These are phyloP conservation scores for Sugiyamaella castrensis DNA, from an alignment of 1,139 yeast species.

Conservation along the genomic window DNA sequence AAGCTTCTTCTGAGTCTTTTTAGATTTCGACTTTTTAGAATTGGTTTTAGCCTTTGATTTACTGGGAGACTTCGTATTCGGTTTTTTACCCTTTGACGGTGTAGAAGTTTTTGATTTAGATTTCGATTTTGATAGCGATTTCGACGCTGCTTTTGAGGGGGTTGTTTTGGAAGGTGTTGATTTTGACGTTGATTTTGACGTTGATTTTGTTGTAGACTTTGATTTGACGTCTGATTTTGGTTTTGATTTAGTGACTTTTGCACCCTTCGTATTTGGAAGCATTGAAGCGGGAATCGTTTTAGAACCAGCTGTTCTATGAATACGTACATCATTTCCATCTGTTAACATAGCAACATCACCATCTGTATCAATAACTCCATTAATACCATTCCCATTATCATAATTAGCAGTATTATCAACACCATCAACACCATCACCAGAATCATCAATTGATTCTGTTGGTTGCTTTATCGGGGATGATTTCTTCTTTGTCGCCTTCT, in stretches of 20 bases:
- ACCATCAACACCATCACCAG: not conserved
- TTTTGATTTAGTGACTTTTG: not conserved
- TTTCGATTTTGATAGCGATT: constrained; percentile 3
- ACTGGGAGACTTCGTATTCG: not conserved
- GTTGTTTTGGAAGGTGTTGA: constrained; percentile 3
- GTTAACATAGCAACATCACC: not conserved
- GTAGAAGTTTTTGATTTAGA: not conserved
- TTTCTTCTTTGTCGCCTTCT: constrained; percentile 12
- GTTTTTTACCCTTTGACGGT: not conserved
- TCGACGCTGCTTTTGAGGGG: not conserved
- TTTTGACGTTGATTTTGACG: constrained; percentile 4
- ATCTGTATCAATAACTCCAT: constrained; percentile 6
- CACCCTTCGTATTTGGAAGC: constrained; percentile 3
- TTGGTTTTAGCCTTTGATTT: not conserved
- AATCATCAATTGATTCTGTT: not conserved
- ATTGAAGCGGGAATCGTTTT: constrained; percentile 8
- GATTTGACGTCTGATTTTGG: constrained; percentile 3
- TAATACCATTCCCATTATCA: not conserved
- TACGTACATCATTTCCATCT: no score
- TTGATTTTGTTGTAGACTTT: not conserved
- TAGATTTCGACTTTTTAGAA: constrained; percentile 1
- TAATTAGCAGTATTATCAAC: not conserved
- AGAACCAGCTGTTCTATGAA: not conserved
- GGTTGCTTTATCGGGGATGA: not conserved
- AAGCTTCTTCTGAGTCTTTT: not conserved